Evolutionary conservation across 2,329 filamentous ascomycete species (phyloP).

Genomic region (Hypoxylon sp.): DNA sequence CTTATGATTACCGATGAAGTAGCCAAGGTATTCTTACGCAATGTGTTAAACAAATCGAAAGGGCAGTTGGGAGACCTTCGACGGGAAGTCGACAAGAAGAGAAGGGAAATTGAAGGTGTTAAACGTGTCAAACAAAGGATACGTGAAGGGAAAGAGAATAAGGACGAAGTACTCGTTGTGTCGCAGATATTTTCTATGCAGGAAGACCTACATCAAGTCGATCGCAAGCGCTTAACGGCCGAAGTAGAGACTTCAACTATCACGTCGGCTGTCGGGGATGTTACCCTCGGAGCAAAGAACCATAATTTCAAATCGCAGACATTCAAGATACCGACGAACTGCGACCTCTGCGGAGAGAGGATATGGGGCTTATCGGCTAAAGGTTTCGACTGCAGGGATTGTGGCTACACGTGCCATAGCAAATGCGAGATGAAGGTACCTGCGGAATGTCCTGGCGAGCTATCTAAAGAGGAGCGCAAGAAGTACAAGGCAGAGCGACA

Average conservation of each 20-base stretch:
- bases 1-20: slow-evolving; percentile 85
- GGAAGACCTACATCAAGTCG: slow-evolving; percentile 83
- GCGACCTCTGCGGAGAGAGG: slow-evolving; percentile 92
- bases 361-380: slow-evolving; percentile 98
- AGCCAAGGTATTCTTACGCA: slow-evolving; percentile 89
- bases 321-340: slow-evolving; percentile 99
- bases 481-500: slow-evolving; percentile 89
- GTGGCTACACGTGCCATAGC: slow-evolving; percentile 96
- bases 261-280: slow-evolving; percentile 87
- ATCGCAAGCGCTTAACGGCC: slow-evolving; percentile 83
- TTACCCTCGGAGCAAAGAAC: slow-evolving; percentile 90
- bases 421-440: slow-evolving; percentile 99
- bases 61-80: slow-evolving; percentile 80
- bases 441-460: slow-evolving; percentile 92
- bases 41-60: slow-evolving; percentile 92
- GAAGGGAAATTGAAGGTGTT: slow-evolving; percentile 81
- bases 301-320: slow-evolving; percentile 99
- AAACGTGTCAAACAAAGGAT: slow-evolving; percentile 79
- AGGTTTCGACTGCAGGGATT: slow-evolving; percentile 94
- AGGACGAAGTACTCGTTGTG: slow-evolving; percentile 87
- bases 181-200: slow-evolving; percentile 84
- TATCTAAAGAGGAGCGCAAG: slow-evolving; percentile 94
- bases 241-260: slow-evolving; percentile 95
- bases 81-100: slow-evolving; percentile 84
- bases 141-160: slow-evolving; percentile 83